Evolutionary conservation across 164 flowering plant species (phyloP), one percentile per base, ranked within the genome.

Genomic region (Berberis thunbergii): DNA sequence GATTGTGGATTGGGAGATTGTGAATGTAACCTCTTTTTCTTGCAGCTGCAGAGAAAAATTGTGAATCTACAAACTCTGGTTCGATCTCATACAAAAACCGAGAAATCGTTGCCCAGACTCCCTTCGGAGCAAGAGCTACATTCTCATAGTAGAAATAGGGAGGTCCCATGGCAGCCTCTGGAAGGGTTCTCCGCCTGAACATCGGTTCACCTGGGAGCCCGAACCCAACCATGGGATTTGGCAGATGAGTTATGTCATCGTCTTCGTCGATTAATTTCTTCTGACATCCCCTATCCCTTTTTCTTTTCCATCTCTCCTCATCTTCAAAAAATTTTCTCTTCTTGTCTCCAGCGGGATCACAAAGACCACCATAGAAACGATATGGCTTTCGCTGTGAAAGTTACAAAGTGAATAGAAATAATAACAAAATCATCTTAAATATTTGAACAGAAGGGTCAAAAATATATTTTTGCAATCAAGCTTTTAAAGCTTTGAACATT

Each of bases 11-110:
- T 0, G 99, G 99, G 2, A 95, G 85, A 61, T 95, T 91, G 63
- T 95, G 97, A 45, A 95, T 71, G 53, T 95, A 95, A 0, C 97
- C 99, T 67, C 99, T 75, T 64, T 95, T 95, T 67, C 99, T 83
- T 41, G 86, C 86, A 69, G 94, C 77, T 10, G 97, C 99, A 67
- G 86, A 84, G 49, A 95, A 89, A 59, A 76, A 82, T 66, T 84
- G 82, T 0, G 97, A 95, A 61, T 95, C 99, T 0, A 91, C 96
- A 73, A 91, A 95, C 59, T 95, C 97, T 0, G 97, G 99, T 49
- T 87, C 84, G 1, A 91, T 77, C 38, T 85, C 96, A 74, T 75
- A 85, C 3, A 95, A 62, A 61, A 83, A 85, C 4, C 94, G 69
- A 0, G 94, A 84, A 7, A 95, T 91, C 1, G 86, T 83, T 13